phyloP scores from a whole-genome alignment of 2,329 filamentous ascomycete genomes.

The Rhynchosporium secalis region DNA sequence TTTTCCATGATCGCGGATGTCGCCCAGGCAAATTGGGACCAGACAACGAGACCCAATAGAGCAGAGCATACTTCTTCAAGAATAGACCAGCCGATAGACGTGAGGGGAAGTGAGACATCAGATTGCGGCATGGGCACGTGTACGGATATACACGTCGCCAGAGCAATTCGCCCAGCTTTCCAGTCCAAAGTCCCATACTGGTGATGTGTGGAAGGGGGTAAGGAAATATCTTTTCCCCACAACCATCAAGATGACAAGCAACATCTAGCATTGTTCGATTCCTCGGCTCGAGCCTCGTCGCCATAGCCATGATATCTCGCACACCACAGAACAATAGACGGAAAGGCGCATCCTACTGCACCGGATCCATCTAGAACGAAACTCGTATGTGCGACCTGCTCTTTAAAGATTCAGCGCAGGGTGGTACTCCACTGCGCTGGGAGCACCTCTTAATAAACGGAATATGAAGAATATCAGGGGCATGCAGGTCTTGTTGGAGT shows the following conservation, averaged over 20 bases:
- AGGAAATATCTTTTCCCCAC: not conserved
- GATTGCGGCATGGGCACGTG: too few species aligned
- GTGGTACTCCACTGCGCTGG: conserved; percentile 41
- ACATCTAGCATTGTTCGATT: conserved; percentile 28
- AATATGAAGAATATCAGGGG: conserved; percentile 40
- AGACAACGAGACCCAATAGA: not conserved
- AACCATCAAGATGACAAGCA: not conserved
- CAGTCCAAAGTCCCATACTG: conserved; percentile 5
- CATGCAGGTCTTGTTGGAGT: conserved; percentile 36
- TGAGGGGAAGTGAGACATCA: not conserved
- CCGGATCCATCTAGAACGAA: conserved; percentile 36
- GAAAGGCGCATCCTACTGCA: conserved; percentile 33
- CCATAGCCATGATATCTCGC: conserved; percentile 39
- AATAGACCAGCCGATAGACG: not conserved
- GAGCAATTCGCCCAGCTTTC: not conserved
- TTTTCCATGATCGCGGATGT: not conserved
- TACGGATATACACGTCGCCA: not conserved
- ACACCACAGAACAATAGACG: conserved; percentile 33
- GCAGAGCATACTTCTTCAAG: not conserved
- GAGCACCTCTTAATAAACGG: conserved; percentile 30
- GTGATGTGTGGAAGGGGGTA: conserved; percentile 18
- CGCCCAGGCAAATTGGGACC: not conserved
- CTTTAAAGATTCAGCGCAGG: conserved; percentile 29
- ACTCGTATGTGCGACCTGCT: conserved; percentile 29
- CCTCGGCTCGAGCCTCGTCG: conserved; percentile 40